These are phyloP conservation scores for Peterozyma toletana DNA, from an alignment of 805 yeast genomes.

Conservation along the genomic window DNA sequence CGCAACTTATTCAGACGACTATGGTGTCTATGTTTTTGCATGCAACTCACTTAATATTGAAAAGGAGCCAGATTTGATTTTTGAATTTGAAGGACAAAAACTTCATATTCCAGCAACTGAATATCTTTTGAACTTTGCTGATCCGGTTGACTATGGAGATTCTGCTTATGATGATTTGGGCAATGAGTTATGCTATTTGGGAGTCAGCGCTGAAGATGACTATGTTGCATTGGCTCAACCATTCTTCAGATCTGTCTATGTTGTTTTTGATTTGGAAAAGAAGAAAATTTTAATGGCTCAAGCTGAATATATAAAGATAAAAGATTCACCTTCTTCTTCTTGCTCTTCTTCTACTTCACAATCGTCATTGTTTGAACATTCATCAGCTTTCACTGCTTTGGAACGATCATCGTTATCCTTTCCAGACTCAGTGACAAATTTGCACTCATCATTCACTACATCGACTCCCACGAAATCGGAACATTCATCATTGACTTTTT, in stretches of 20 bases:
- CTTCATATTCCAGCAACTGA: conserved; percentile 3
- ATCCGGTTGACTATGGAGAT: conserved; percentile 5
- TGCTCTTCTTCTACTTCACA: too few species aligned
- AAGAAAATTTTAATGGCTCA: conserved; percentile 51
- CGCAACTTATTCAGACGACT: conserved; percentile 5
- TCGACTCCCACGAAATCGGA: too few species aligned
- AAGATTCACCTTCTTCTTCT: neutral
- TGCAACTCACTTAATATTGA: conserved; percentile 10
- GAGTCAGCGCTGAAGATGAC: conserved; percentile 11
- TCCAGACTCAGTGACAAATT: too few species aligned
- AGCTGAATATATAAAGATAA: conserved; percentile 19
- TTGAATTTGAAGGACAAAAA: conserved; percentile 1
- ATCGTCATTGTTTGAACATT: too few species aligned
- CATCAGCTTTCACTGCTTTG: too few species aligned
- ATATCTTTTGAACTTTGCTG: conserved; percentile 4
- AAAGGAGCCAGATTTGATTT: conserved; percentile 7
- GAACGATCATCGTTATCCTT: too few species aligned
- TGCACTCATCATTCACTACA: too few species aligned
- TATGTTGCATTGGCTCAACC: conserved; percentile 53
- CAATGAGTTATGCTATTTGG: conserved; percentile 13
- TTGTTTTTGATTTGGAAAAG: conserved; percentile 58
- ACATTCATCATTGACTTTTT: too few species aligned
- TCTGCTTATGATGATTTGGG: conserved; percentile 5
- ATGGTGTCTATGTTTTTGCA: conserved; percentile 2
- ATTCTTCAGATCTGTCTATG: conserved; percentile 55